Evolutionary conservation across 2,329 filamentous ascomycete species (phyloP).

Genomic region (Trichoderma sp.): DNA sequence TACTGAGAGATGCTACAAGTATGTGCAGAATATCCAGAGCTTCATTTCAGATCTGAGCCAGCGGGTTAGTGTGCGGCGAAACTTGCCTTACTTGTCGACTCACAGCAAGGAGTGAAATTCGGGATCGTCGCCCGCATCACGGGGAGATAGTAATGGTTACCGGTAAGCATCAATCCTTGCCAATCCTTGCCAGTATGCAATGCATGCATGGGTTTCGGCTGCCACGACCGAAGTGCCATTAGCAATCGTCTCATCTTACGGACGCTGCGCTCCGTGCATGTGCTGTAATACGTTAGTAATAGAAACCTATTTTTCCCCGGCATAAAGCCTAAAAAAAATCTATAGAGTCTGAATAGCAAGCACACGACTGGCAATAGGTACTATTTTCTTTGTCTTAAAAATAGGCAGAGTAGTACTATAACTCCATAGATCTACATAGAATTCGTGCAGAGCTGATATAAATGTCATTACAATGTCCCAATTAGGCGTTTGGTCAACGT

Average conservation of each 20-base stretch:
- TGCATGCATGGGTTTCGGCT: neutral
- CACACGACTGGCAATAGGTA: neutral
- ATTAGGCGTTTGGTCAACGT: neutral
- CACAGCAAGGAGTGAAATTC: no score
- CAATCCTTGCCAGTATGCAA: neutral
- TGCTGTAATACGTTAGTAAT: neutral
- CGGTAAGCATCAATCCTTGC: neutral
- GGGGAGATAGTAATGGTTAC: neutral
- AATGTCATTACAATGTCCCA: neutral
- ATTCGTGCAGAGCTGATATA: neutral
- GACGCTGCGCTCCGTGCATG: neutral
- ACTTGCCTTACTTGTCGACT: neutral
- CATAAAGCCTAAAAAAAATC: neutral
- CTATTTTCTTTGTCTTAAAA: neutral
- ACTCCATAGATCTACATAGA: neutral
- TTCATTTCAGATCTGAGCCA: neutral
- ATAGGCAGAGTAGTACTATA: neutral
- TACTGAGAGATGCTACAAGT: neutral
- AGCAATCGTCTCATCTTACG: neutral
- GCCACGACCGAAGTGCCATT: neutral
- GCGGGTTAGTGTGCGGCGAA: neutral
- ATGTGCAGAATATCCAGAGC: neutral
- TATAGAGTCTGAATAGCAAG: neutral
- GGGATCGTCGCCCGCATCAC: neutral
- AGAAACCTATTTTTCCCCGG: no score